A percentile compares a stretch with the other conserved stretches of the same genome.
phyloP scores from a whole-genome alignment of 495 filamentous ascomycete species.

The Penicillium verhagenii region DNA sequence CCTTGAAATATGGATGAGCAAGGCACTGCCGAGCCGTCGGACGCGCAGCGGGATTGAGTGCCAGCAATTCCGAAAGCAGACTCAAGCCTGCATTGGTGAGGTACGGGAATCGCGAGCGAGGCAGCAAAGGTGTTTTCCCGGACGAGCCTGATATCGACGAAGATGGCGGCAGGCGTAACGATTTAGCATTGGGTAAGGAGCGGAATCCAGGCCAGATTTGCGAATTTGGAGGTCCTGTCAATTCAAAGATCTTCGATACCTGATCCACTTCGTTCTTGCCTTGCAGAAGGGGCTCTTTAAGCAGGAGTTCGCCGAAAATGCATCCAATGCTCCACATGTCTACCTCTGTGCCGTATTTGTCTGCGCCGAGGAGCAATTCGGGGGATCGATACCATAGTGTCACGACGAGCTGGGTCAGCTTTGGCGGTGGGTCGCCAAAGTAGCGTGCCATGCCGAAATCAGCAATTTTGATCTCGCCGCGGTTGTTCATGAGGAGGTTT shows the following conservation, averaged over 20 bases:
- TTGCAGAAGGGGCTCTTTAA: conserved; percentile 79
- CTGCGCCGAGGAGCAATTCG: conserved; percentile 82
- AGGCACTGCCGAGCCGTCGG: conserved; percentile 72
- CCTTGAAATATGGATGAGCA: conserved; percentile 78
- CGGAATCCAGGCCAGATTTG: conserved; percentile 85
- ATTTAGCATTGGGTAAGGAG: conserved; percentile 83
- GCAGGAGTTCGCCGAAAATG: conserved; percentile 91
- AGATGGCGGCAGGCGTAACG: conserved; percentile 69
- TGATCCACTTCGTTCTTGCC: conserved; percentile 96
- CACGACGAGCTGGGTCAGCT: conserved; percentile 90
- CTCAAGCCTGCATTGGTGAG: conserved; percentile 72
- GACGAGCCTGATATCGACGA: conserved; percentile 12
- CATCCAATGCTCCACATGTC: conserved; percentile 97
- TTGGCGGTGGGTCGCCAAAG: conserved; percentile 75
- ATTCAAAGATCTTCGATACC: conserved; percentile 76
- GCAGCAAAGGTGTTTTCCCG: conserved; percentile 32
- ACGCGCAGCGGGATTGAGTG: conserved; percentile 70
- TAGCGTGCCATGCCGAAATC: conserved; percentile 98
- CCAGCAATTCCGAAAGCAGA: conserved; percentile 67
- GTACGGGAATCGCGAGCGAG: conserved; percentile 74
- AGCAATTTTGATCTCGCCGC: conserved; percentile 90
- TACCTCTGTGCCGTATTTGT: conserved; percentile 71
- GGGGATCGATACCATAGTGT: conserved; percentile 97
- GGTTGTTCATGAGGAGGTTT: conserved; percentile 94
- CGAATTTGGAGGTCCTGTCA: conserved; percentile 87